A percentile compares a stretch with the other conserved stretches of the same genome.
phyloP scores from a whole-genome alignment of 805 yeast species.

The Candida xiaguanensis region DNA sequence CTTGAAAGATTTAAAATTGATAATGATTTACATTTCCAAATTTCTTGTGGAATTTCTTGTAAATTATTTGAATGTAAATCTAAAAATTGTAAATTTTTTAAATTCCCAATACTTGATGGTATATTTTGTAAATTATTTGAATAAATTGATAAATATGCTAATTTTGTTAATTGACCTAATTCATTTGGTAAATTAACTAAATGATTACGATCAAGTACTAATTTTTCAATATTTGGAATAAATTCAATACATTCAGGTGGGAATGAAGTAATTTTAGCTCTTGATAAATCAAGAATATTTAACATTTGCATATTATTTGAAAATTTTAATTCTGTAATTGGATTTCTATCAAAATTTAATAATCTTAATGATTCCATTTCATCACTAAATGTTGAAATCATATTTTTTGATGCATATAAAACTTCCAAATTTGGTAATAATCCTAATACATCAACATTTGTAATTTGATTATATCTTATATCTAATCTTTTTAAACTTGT shows the following conservation, averaged over 20 bases:
- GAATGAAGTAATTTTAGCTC: conserved; percentile 76
- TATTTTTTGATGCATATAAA: conserved; percentile 71
- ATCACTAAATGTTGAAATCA: conserved; percentile 66
- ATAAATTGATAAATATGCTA: conserved; percentile 65
- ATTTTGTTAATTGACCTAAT: conserved; percentile 52
- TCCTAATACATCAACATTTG: conserved; percentile 55
- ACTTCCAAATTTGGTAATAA: conserved; percentile 61
- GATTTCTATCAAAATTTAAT: conserved; percentile 76
- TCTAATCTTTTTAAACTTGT: conserved; percentile 65
- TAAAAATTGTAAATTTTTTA: conserved; percentile 57
- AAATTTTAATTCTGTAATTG: conserved; percentile 66
- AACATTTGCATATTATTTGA: conserved; percentile 53
- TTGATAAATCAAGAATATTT: conserved; percentile 70
- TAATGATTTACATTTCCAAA: conserved; percentile 61
- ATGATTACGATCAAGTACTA: conserved; percentile 79
- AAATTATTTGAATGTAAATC: conserved; percentile 86
- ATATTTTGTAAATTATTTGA: conserved; percentile 70
- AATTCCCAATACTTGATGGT: conserved; percentile 61
- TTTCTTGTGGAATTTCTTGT: conserved; percentile 59
- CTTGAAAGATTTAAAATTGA: conserved; percentile 67
- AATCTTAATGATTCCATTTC: conserved; percentile 60
- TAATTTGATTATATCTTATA: conserved; percentile 63
- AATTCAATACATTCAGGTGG: conserved; percentile 59
- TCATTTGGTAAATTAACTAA: conserved; percentile 71
- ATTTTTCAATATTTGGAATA: conserved; percentile 64